Base-by-base conservation (phyloP, 176 grass and related monocot species). In the Thalia dealbata region DNA sequence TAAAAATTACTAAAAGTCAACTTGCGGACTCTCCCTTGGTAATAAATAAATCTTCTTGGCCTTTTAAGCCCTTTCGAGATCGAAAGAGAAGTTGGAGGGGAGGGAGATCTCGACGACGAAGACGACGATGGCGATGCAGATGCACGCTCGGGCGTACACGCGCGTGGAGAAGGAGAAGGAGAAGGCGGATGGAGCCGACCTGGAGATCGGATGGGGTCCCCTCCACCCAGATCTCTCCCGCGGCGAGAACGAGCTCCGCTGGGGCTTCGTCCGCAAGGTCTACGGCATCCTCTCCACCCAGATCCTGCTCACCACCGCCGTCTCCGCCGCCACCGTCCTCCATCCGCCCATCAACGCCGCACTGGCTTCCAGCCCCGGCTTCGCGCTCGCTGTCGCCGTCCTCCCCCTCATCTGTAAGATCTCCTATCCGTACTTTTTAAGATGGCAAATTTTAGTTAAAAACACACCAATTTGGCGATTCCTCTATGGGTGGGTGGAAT, bases 231-330 rank as follows among this genome's bases (percentile, higher is more conserved):
- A 90, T 50, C 85, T 99, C 81, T 91, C 95, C 51, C 90, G 79
- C 77, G 85, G 76, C n/a, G 95, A 93, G 67, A 91, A 68, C 81
- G 83, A 91, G 63, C 86, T 99, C 81, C 90, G 95, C 52, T 99
- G 95, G 95, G 95, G 95, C 16, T 99, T 99, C 82, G 71, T 99
- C 74, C 89, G 95, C 83, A 99, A 99, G 95, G 95, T 99, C 76
- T 99, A 99, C 85, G 95, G 95, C 78, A 99, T 99, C 86, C 95
- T 99, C 71, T 82, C 85, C 61, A 85, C 90, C 14, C 95, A 99
- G 81, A 86, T 99, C n/a, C 44, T 99, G 42, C 90, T 99, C 83
- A 99, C 95, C 66, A 99, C 95, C 59, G 74, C 78, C 52, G 87
- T 91, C 50, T 88, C 95, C 24, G 85, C 95, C 23, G 58, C 81